Base-by-base conservation (phyloP, 73 alveolate genomes). In the Halteria grandinella region DNA sequence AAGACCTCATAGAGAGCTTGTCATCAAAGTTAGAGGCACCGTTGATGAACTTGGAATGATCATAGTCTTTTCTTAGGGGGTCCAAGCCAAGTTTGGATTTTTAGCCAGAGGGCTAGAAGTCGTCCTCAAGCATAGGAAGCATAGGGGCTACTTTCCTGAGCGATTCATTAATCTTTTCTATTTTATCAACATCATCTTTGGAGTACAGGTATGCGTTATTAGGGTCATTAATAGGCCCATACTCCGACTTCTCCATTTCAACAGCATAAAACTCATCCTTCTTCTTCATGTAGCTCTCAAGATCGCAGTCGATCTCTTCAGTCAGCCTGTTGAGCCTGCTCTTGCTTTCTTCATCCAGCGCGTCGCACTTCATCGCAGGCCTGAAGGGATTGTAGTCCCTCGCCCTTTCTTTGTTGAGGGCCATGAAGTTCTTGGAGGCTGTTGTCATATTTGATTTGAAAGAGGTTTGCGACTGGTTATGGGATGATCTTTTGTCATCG, bases 161-260 rank as follows among this genome's bases (percentile, higher is more conserved):
- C 2, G 33, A 14, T 4, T 41, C 47, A 62, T 62, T 62, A 20
- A 62, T 62, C 20, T 43, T 36, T 18, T 62, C 78, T 3, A 62
- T 62, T 2, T 17, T 39, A 36, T n/a, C 20, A 12, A 20, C 43
- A 41, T 62, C 78, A 40, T 62, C 78, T 39, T 40, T 21, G 14
- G 78, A 62, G 25, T 62, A 62, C 28, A 62, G 62, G 23, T 62
- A 62, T 8, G 78, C 78, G 6, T 39, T 39, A 33, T 57, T 57
- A 8, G 55, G 55, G 36, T 57, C 74, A 31, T 57, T 62, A 20
- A 62, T 62, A 40, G 32, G 32, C 28, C 40, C 43, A 18, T 39
- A 41, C 3, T 10, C 3, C 2, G 62, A 62, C 27, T 62, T 62
- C 12, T 39, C 17, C 3, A 39, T 62, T 40, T 39, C 60, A 6